Evolutionary conservation across 768 basidiomycete genomes (phyloP).

Genomic region (Mycena chlorophos): DNA sequence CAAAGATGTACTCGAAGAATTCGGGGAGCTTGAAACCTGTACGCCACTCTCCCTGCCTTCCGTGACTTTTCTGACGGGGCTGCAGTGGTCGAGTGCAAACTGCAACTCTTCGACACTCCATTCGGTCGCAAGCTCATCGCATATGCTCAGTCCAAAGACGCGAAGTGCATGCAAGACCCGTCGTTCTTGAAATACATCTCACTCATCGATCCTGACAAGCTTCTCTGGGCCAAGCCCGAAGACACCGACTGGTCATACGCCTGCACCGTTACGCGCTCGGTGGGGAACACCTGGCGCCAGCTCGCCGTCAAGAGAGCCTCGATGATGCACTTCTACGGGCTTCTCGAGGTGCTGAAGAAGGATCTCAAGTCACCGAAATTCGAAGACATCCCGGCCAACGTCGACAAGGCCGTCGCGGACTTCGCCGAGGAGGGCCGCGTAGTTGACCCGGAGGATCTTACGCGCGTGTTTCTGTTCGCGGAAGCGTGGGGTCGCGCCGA

Average conservation of each 20-base stretch:
- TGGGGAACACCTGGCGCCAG: constrained; percentile 8
- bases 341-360: background rate
- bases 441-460: background rate
- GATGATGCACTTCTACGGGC: constrained; percentile 2
- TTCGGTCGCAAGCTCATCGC: constrained; percentile 8
- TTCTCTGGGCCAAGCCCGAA: background rate
- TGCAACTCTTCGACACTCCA: constrained; percentile 11
- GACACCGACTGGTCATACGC: constrained; percentile 13
- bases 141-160: constrained; percentile 8
- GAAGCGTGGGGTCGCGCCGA: background rate
- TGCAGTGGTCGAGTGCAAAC: constrained; percentile 8
- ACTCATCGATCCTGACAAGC: constrained; percentile 12
- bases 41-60: background rate
- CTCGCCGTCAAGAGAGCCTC: background rate
- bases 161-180: constrained; percentile 8
- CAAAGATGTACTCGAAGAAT: constrained; percentile 9
- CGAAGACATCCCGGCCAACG: no score
- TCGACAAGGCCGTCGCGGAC: background rate
- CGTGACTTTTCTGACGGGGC: background rate
- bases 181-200: background rate
- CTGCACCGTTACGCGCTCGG: constrained; percentile 5
- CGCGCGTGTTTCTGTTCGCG: background rate
- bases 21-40: constrained; percentile 16
- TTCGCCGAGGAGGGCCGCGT: background rate
- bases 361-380: no score